Percentiles rank a stretch among this genome's conserved stretches.
These are phyloP conservation scores for Pleurotus ostreatus DNA, from an alignment of 768 basidiomycete genomes.

Conservation along the genomic window DNA sequence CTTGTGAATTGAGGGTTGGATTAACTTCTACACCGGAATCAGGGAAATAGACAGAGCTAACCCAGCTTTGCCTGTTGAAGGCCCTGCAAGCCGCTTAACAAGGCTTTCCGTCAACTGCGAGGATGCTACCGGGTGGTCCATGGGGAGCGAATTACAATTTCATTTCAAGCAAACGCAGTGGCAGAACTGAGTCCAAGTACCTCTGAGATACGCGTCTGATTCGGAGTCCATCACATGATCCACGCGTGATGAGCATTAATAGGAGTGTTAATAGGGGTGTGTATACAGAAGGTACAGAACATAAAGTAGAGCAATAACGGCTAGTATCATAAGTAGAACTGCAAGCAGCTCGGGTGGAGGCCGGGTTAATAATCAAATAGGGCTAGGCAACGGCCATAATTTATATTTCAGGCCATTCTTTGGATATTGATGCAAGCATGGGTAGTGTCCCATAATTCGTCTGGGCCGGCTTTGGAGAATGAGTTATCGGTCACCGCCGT, in stretches of 20 bases:
- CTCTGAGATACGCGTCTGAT: too few species aligned
- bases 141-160: too few species aligned
- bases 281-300: too few species aligned
- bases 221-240: too few species aligned
- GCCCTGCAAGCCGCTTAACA: slow-evolving; percentile 78
- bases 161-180: too few species aligned
- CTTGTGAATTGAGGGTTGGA: slow-evolving; percentile 26
- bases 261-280: too few species aligned
- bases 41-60: slow-evolving; percentile 27
- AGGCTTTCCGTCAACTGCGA: slow-evolving; percentile 70
- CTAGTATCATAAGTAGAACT: background rate
- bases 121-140: slow-evolving; percentile 11
- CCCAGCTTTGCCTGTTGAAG: slow-evolving; percentile 89
- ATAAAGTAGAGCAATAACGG: too few species aligned
- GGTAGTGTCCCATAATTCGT: slow-evolving; percentile 28
- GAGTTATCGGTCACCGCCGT: background rate
- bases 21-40: background rate
- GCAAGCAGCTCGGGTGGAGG: background rate
- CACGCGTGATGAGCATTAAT: too few species aligned
- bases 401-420: slow-evolving; percentile 7
- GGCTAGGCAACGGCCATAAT: background rate
- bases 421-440: slow-evolving; percentile 23
- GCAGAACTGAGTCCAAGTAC: too few species aligned
- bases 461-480: background rate
- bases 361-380: background rate